phyloP scores from a whole-genome alignment of 2,329 filamentous ascomycete species.

The Pyrenophora tritici-repentis region DNA sequence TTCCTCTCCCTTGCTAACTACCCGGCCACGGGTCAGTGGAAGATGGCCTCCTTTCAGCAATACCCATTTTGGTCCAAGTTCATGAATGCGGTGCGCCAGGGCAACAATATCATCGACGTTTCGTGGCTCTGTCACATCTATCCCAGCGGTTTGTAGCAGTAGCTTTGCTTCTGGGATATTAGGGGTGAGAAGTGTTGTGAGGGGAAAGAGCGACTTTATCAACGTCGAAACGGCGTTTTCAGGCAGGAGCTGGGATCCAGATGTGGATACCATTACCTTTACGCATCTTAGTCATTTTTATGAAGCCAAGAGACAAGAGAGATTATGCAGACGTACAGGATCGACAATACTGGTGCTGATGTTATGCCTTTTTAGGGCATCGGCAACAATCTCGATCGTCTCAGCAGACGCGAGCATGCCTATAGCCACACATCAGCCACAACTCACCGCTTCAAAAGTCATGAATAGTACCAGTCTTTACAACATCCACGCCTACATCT shows the following conservation, averaged over 20 bases:
- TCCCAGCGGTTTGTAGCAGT: conserved; percentile 62
- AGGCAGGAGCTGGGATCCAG: conserved; percentile 72
- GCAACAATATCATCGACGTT: conserved; percentile 68
- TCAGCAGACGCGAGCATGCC: conserved; percentile 81
- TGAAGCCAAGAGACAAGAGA: too few species aligned
- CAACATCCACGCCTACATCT: conserved; percentile 85
- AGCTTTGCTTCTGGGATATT: conserved; percentile 77
- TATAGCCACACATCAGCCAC: conserved; percentile 44
- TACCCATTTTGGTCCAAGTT: conserved; percentile 76
- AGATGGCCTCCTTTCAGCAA: conserved; percentile 89
- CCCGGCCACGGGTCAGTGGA: conserved; percentile 70
- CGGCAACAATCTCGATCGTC: conserved; percentile 70
- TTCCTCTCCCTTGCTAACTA: conserved; percentile 61
- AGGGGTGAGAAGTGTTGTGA: conserved; percentile 72
- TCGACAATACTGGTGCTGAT: conserved; percentile 70
- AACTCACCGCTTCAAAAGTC: not conserved
- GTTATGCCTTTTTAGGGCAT: conserved; percentile 63
- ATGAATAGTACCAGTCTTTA: conserved; percentile 75
- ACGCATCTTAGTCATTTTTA: too few species aligned
- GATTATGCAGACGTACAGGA: conserved; percentile 61
- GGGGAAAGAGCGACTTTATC: conserved; percentile 64
- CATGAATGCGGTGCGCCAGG: conserved; percentile 68
- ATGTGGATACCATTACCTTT: conserved; percentile 87
- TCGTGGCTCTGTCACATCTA: conserved; percentile 54
- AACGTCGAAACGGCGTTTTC: conserved; percentile 66